Percentiles rank a stretch among this genome's conserved stretches.
Evolutionary conservation across 768 basidiomycete species (phyloP).

Genomic region (Lanmaoa pseudosensibilis): DNA sequence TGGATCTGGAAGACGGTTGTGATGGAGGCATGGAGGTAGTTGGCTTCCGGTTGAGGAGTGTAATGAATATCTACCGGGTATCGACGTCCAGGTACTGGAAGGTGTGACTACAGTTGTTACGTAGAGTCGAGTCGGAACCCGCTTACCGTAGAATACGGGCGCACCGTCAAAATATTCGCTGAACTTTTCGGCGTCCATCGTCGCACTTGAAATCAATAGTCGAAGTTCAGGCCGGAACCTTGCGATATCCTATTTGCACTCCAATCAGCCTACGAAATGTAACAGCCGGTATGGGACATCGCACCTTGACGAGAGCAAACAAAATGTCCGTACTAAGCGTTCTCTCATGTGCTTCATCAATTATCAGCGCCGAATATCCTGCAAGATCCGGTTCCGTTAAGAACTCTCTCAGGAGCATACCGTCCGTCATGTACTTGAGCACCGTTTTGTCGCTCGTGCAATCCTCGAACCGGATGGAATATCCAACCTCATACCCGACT

Average conservation of each 20-base stretch:
- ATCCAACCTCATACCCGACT: slow-evolving; percentile 98
- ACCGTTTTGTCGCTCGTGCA: slow-evolving; percentile 99
- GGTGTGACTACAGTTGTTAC: slow-evolving; percentile 4
- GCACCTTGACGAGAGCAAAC: slow-evolving; percentile 96
- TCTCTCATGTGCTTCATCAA: slow-evolving; percentile 98
- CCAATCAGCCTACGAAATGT: slow-evolving; percentile 26
- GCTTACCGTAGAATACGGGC: slow-evolving; percentile 87
- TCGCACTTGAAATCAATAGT: slow-evolving; percentile 92
- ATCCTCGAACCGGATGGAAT: slow-evolving; percentile 99
- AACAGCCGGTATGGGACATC: slow-evolving; percentile 33
- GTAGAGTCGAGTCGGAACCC: not conserved
- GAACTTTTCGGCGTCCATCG: slow-evolving; percentile 97
- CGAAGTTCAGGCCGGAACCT: slow-evolving; percentile 93
- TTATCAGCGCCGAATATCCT: slow-evolving; percentile 92
- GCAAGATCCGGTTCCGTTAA: slow-evolving; percentile 96
- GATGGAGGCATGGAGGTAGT: slow-evolving; percentile 97
- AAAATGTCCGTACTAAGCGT: slow-evolving; percentile 98
- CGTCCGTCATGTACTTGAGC: slow-evolving; percentile 99
- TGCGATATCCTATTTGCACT: slow-evolving; percentile 76
- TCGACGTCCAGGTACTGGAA: slow-evolving; percentile 88
- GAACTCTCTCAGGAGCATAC: slow-evolving; percentile 96
- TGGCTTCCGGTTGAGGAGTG: slow-evolving; percentile 98
- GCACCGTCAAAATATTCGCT: slow-evolving; percentile 96
- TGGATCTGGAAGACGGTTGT: slow-evolving; percentile 99
- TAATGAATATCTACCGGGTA: slow-evolving; percentile 99